Evolutionary conservation across 257 asterid genomes (phyloP).

Genomic region (Gardenia jasminoides): DNA sequence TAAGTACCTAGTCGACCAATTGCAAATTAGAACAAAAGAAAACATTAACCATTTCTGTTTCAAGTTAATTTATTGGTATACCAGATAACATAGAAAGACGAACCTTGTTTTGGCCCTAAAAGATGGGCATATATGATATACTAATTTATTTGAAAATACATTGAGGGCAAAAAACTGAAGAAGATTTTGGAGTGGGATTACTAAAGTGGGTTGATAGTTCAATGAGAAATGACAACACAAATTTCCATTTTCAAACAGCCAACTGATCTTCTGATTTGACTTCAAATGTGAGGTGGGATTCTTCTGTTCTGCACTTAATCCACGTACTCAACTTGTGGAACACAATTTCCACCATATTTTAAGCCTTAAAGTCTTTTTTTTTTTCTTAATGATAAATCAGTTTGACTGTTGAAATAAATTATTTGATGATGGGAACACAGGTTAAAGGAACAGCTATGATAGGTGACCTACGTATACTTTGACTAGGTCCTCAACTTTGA

Average conservation of each 20-base stretch:
- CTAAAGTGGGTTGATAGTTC: neutral
- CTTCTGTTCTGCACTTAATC: neutral
- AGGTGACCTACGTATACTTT: neutral
- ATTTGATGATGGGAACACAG: neutral
- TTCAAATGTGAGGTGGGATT: neutral
- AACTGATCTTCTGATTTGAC: neutral
- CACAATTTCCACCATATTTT: neutral
- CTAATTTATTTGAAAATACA: too few species aligned
- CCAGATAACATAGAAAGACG: too few species aligned
- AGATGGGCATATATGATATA: too few species aligned
- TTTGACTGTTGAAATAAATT: neutral
- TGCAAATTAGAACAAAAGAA: neutral
- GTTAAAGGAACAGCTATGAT: neutral
- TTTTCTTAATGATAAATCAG: neutral
- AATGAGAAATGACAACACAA: conserved; percentile 22
- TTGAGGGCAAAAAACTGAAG: neutral
- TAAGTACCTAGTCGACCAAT: neutral
- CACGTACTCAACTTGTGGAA: neutral
- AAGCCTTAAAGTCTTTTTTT: too few species aligned
- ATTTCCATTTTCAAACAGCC: conserved; percentile 11
- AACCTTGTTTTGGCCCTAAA: too few species aligned
- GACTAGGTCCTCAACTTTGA: conserved; percentile 12
- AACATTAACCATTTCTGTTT: too few species aligned
- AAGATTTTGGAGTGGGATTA: neutral
- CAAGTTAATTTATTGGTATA: too few species aligned